These are phyloP conservation scores for Hirsutella thompsonii DNA, from an alignment of 2,329 filamentous ascomycete species.

Conservation along the genomic window DNA sequence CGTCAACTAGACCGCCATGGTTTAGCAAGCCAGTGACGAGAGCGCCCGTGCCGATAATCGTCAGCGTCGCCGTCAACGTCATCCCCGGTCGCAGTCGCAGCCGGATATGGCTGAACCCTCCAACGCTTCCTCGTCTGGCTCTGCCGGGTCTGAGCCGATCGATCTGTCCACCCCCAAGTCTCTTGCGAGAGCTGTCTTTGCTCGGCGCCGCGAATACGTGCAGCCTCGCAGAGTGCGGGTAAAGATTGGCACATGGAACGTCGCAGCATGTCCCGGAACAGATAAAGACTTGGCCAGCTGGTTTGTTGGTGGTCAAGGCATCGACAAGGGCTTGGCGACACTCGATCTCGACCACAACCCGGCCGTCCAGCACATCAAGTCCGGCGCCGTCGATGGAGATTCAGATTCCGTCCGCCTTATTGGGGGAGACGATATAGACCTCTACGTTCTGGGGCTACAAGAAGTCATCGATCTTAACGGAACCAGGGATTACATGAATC, in stretches of 20 bases:
- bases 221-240: conserved; percentile 62
- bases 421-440: conserved; percentile 58
- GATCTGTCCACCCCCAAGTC: conserved; percentile 38
- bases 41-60: conserved; percentile 11
- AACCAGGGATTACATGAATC: conserved; percentile 62
- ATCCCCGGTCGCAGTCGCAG: conserved; percentile 3
- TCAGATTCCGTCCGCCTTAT: conserved; percentile 29
- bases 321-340: conserved; percentile 49
- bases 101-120: conserved; percentile 13
- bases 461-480: conserved; percentile 82
- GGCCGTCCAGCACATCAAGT: conserved; percentile 18
- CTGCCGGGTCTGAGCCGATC: conserved; percentile 25
- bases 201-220: conserved; percentile 68
- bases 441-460: conserved; percentile 85
- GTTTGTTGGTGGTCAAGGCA: conserved; percentile 69
- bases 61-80: conserved; percentile 8
- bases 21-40: conserved; percentile 16
- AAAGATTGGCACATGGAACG: conserved; percentile 94
- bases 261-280: conserved; percentile 70
- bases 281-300: conserved; percentile 80
- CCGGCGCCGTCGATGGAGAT: conserved; percentile 20
- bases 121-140: conserved; percentile 17
- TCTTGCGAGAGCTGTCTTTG: conserved; percentile 53
- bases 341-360: conserved; percentile 30
- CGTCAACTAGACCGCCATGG: conserved; percentile 15